Conservation (phyloP, 1,284 basidiomycete species). For the Ceratobasidium sp. region DNA sequence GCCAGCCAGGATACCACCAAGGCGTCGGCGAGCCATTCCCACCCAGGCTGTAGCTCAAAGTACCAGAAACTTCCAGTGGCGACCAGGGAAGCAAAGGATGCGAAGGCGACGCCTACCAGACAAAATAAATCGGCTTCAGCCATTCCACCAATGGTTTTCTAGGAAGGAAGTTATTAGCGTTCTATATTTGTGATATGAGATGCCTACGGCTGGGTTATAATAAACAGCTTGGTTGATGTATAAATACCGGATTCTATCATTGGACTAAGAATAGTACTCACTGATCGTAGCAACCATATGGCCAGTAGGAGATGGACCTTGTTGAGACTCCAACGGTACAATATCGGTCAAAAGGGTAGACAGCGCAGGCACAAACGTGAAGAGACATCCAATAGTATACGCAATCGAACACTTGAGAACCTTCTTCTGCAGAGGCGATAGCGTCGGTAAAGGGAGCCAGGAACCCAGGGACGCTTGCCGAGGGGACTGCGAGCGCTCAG, state of each 20-base stretch:
- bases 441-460: slow-evolving; percentile 54
- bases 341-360: slow-evolving; percentile 74
- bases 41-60: slow-evolving; percentile 71
- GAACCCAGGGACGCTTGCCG: neutral
- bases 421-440: slow-evolving; percentile 73
- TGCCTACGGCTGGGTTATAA: slow-evolving; percentile 74
- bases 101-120: slow-evolving; percentile 77
- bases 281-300: slow-evolving; percentile 93
- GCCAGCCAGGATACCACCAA: slow-evolving; percentile 86
- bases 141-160: slow-evolving; percentile 90
- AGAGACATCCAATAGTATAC: slow-evolving; percentile 90
- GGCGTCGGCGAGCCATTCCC: slow-evolving; percentile 76
- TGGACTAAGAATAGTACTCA: slow-evolving; percentile 56
- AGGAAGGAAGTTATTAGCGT: slow-evolving; percentile 49
- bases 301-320: slow-evolving; percentile 75
- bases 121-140: slow-evolving; percentile 88
- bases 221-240: slow-evolving; percentile 65
- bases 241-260: neutral
- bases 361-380: slow-evolving; percentile 87
- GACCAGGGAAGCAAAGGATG: slow-evolving; percentile 79
- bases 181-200: neutral
- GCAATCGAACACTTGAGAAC: slow-evolving; percentile 93
- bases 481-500: neutral
- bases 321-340: slow-evolving; percentile 65
- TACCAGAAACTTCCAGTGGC: slow-evolving; percentile 84